A percentile compares a stretch with the other conserved stretches of the same genome.
These are phyloP conservation scores for Cyberlindnera euphorbiiphila DNA, from an alignment of 805 yeast genomes.

Conservation along the genomic window DNA sequence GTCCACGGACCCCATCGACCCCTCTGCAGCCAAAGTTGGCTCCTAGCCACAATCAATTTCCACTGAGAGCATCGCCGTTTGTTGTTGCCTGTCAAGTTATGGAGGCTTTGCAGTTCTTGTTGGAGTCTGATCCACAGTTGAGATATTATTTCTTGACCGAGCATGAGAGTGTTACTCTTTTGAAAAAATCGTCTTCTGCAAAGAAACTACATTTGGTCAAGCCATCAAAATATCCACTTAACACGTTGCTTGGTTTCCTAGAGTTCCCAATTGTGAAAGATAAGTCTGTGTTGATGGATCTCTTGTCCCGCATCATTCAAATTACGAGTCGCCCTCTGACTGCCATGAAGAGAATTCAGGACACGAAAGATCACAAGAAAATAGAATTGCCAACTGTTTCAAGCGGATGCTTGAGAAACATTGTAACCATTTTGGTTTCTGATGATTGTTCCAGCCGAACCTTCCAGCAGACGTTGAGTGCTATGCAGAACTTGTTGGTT, in stretches of 20 bases:
- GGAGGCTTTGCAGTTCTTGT: conserved; percentile 66
- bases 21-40: conserved; percentile 43
- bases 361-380: conserved; percentile 23
- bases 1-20: conserved; percentile 23
- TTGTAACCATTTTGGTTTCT: conserved; percentile 66
- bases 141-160: conserved; percentile 76
- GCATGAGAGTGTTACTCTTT: conserved; percentile 49
- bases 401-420: conserved; percentile 52
- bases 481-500: conserved; percentile 71
- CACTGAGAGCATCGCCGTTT: conserved; percentile 62
- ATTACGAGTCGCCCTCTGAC: conserved; percentile 71
- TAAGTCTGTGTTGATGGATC: conserved; percentile 73
- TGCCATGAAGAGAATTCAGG: conserved; percentile 44
- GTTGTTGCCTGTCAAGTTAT: conserved; percentile 73
- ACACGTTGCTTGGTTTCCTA: conserved; percentile 57
- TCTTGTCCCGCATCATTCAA: conserved; percentile 69
- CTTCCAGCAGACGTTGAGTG: conserved; percentile 76
- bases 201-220: conserved; percentile 35
- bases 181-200: conserved; percentile 31
- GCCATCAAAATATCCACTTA: conserved; percentile 65
- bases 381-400: conserved; percentile 61
- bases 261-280: conserved; percentile 62
- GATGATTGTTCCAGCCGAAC: conserved; percentile 84
- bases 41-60: conserved; percentile 42
- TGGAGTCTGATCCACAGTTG: conserved; percentile 63